Evolutionary conservation across 75 land plant species (phyloP).

Genomic region (Sequoia sempervirens): DNA sequence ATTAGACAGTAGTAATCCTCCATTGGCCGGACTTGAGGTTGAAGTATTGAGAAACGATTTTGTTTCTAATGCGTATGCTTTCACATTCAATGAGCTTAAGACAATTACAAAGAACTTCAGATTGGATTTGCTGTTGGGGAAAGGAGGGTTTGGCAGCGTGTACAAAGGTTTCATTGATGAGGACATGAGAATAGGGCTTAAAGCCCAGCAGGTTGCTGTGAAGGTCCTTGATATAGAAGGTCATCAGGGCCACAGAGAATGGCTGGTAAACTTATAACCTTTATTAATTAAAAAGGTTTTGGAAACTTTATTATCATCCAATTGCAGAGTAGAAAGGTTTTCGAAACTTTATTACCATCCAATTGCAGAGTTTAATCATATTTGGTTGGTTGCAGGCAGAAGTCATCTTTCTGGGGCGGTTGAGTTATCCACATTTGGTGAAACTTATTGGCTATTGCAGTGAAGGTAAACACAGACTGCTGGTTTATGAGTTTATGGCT

Average conservation of each 20-base stretch:
- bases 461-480: no score
- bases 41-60: background rate
- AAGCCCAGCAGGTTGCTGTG: constrained; percentile 52
- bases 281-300: background rate
- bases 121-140: constrained; percentile 6
- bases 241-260: constrained; percentile 60
- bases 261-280: background rate
- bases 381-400: background rate
- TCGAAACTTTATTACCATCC: background rate
- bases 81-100: constrained; percentile 37
- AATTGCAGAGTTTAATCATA: background rate
- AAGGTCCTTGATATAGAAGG: constrained; percentile 52
- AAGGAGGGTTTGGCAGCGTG: no score
- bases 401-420: constrained; percentile 3
- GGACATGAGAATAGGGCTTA: constrained; percentile 32
- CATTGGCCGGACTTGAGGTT: background rate
- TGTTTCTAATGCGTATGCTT: constrained; percentile 32
- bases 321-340: background rate
- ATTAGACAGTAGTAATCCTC: background rate
- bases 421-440: constrained; percentile 13
- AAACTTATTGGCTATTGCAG: background rate
- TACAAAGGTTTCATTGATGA: constrained; percentile 46
- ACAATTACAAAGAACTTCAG: constrained; percentile 34
- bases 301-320: background rate
- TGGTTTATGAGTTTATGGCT: no score